Evolutionary conservation across 2,329 filamentous ascomycete genomes (phyloP), one percentile per base, ranked within the genome.

Genomic region (Orbilia quercus): DNA sequence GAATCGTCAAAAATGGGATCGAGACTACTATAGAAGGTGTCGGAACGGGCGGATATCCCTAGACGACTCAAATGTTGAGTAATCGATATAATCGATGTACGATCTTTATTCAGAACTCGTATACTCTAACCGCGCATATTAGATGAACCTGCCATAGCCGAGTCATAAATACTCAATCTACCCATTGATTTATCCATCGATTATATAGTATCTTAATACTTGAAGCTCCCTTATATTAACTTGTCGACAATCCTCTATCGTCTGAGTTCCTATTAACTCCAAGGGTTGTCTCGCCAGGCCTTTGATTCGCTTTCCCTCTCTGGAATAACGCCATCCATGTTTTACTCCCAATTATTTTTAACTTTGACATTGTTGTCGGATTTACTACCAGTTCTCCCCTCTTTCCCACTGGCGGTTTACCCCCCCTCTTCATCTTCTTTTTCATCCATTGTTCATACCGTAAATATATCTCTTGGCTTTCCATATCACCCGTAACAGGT

Each of bases 391-490:
- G 23, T 12, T 71, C 66, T 25, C 66, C 58, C 9, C 44, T 44
- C 34, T 36, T 42, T 1, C 66, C 66, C 7, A 64, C 11, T 6
- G 65, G 65, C 16, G 66, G 40, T 11, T 28, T n/a, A 9, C 57
- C 53, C n/a, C 34, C 51, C 4, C 36, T 12, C 22, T 31, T 51
- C 12, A 71, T 9, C 14, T 23, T 55, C 12, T 57, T 40, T 9
- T 7, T 50, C 58, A 71, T 63, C 31, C 3, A 25, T 18, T n/a
- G 20, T 16, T 71, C 50, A 54, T 51, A 71, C 14, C 57, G 16
- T 20, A 7, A 38, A 38, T 71, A 63, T 7, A 71, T n/a, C n/a
- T 63, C 42, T 14, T 25, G 16, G n/a, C 36, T 57, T 36, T 71
- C 66, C 44, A 28, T 63, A 38, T 64, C 58, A 0, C 31, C 57